Conservation (phyloP, 1,139 yeast genomes). For the Zygoascus meyerae region DNA sequence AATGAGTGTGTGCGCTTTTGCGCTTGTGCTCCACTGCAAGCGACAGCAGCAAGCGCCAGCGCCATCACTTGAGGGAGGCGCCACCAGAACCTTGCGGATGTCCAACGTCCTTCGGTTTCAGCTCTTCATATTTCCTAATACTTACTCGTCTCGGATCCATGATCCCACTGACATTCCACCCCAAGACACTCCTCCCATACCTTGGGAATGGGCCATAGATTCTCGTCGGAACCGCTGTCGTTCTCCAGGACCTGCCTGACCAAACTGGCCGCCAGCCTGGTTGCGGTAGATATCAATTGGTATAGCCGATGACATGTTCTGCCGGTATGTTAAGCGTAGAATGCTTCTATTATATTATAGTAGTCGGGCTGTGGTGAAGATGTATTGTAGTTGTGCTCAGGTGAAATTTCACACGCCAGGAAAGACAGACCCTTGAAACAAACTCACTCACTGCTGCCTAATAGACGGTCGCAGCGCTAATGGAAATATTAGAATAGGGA, state of each 20-base stretch:
- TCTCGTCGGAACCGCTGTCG: constrained; percentile 57
- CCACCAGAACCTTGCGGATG: too few relatives aligned
- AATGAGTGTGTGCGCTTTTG: not conserved
- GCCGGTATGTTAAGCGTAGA: not conserved
- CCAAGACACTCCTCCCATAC: constrained; percentile 98
- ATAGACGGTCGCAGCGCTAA: too few relatives aligned
- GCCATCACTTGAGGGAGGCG: too few relatives aligned
- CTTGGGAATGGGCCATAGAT: constrained; percentile 91
- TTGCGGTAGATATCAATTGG: constrained; percentile 38
- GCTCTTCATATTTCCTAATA: too few relatives aligned
- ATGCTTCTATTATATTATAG: not conserved
- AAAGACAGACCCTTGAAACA: too few relatives aligned
- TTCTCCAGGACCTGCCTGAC: constrained; percentile 21
- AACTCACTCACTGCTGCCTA: too few relatives aligned
- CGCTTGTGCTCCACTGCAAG: not conserved
- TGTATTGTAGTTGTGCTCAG: too few relatives aligned
- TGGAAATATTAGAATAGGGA: too few relatives aligned
- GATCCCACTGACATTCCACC: constrained; percentile 93
- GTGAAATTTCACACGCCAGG: too few relatives aligned
- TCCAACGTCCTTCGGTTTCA: too few relatives aligned
- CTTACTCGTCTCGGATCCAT: constrained; percentile 88
- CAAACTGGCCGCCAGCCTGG: constrained; percentile 8
- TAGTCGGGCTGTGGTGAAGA: not conserved
- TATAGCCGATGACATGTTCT: constrained; percentile 32
- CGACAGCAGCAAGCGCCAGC: not conserved